Base-by-base conservation (phyloP, 129 eudicot genomes). In the Pulicaria dysenterica region DNA sequence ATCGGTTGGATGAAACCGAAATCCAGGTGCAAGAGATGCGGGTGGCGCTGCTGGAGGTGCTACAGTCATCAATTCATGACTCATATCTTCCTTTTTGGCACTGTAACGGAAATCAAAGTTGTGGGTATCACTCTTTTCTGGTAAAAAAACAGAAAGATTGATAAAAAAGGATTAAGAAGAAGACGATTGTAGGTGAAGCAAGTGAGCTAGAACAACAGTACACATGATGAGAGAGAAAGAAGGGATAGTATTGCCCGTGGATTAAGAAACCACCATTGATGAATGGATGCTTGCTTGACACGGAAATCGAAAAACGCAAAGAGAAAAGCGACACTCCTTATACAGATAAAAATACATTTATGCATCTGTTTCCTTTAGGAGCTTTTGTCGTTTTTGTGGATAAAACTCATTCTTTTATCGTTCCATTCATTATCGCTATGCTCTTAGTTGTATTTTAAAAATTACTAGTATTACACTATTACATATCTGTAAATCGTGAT, bases 1-100 rank as follows among this genome's bases (percentile, higher is more conserved):
- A 73, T 91, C 97, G 1, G 97, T 91, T 2, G 97, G 97, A 16
- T 91, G 97, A 64, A 91, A 91, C 80, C 97, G 74, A 62, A 91
- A 91, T 24, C 97, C 97, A 4, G 97, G 97, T 3, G 97, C 97
- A 11, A 91, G 71, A 8, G 89, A 84, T 51, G 90, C 83, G 63
- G 90, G 50, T 14, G 82, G 69, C 41, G 83, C 73, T 17, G 45
- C 61, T 40, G 83, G 75, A 3, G 69, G 72, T 11, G 73, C 50
- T 3, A 53, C 67, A 19, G 66, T 51, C 64, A 73, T 69, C 75
- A 81, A 53, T 64, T 91, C 89, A 38, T 81, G 87, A 58, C 83
- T 83, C 97, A 87, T 88, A 10, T 81, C 49, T 19, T 38, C 16
- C 53, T 61, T 4, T 15, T 15, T 13, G 36, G 5, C 16, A 54